Base-by-base conservation (phyloP, 768 basidiomycete species). In the Lyophyllum shimeji region DNA sequence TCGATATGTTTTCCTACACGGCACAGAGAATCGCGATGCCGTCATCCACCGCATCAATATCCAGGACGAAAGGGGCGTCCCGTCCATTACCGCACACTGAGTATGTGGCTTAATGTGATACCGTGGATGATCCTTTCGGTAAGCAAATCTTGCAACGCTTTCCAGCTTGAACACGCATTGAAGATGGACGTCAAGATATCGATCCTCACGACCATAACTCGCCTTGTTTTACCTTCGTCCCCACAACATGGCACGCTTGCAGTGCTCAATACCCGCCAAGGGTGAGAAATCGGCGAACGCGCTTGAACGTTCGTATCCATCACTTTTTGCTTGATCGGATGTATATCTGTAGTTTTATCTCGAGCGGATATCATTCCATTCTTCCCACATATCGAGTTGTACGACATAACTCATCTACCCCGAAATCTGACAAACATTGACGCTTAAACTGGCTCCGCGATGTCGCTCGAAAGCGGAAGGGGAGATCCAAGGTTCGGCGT, bases 1-100 rank as follows among this genome's bases (percentile, higher is more conserved):
- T 25, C 68, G 71, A 20, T 67, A 67, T 34, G 69, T 69, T 39
- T 72, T 64, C 51, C 60, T 60, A 33, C 62, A 46, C 29, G 44
- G 55, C 45, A 24, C 55, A 18, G 44, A 53, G 52, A 34, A 39
- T 1, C 45, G 17, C 7, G n/a, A 33, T 20, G 11, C 42, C 13
- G 17, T 20, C 21, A 37, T 27, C 21, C 52, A 25, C 21, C 27
- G 24, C 37, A 37, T n/a, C n/a, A n/a, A n/a, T n/a, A n/a, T 15
- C 11, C 27, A 23, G 43, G 12, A 44, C 43, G 21, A 11, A 12
- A 23, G 17, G 20, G 11, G 8, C 13, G 11, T 29, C 7, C 46
- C 12, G 7, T 27, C 46, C 3, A 27, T 46, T 27, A 17, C 46
- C 7, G 25, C 25, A 6, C 46, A 46, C 46, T 46, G 46, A 18